These are phyloP conservation scores for Astragalus membranaceus DNA, from an alignment of 306 rosid genomes.

Conservation along the genomic window DNA sequence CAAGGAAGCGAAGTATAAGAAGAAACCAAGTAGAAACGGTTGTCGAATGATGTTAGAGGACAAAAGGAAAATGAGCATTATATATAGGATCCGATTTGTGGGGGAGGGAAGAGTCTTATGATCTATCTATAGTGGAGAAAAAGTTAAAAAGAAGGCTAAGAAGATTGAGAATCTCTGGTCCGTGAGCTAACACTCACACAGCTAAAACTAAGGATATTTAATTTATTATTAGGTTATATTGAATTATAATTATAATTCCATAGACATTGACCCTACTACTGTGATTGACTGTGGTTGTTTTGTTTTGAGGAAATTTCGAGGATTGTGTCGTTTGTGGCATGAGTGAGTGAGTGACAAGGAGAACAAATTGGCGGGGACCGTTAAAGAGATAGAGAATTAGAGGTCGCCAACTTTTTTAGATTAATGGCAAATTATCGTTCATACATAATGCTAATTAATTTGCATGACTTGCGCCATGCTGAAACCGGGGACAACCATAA, in stretches of 20 bases:
- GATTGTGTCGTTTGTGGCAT: background rate
- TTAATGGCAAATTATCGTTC: background rate
- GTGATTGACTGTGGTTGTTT: background rate
- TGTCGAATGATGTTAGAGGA: constrained; percentile 10
- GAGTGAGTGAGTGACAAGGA: background rate
- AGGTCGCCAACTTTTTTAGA: background rate
- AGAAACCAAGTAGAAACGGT: background rate
- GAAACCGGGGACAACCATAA: background rate
- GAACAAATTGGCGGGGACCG: background rate
- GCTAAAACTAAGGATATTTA: background rate
- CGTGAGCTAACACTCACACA: constrained; percentile 24
- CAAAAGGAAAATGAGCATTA: constrained; percentile 31
- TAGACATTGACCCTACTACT: constrained; percentile 35
- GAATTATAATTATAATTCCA: background rate
- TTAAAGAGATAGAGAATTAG: background rate
- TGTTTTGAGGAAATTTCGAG: constrained; percentile 24
- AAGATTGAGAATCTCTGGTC: constrained; percentile 48
- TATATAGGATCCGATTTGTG: constrained; percentile 15
- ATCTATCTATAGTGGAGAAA: constrained; percentile 34
- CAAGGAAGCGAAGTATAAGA: background rate
- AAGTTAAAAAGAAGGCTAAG: constrained; percentile 33
- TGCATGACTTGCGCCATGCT: constrained; percentile 7
- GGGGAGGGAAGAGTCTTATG: constrained; percentile 2
- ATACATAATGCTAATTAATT: background rate
- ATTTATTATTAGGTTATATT: background rate